Percentiles rank a stretch among this genome's conserved stretches.
Evolutionary conservation across 2,329 filamentous ascomycete species (phyloP).

Genomic region (Exophiala alcalophila): DNA sequence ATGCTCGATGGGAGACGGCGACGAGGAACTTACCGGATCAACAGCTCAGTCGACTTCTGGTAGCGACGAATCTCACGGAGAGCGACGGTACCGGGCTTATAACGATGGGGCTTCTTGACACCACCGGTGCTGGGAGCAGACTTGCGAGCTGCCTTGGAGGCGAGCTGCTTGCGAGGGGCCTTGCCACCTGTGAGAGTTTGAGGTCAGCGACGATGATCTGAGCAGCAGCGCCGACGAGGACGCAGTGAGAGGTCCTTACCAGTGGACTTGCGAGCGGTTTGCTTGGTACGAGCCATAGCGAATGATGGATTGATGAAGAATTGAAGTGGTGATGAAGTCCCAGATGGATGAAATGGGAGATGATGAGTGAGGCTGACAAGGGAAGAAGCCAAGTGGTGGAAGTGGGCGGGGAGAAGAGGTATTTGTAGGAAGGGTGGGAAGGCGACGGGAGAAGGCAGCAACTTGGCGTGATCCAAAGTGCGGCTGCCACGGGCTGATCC

Average conservation of each 20-base stretch:
- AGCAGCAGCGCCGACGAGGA: conserved; percentile 25
- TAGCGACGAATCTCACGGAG: conserved; percentile 98
- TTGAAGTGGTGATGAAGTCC: conserved; percentile 35
- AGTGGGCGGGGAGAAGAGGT: conserved; percentile 25
- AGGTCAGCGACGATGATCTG: conserved; percentile 25
- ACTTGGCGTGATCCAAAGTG: conserved; percentile 25
- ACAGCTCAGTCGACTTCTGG: conserved; percentile 93
- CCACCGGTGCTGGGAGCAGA: conserved; percentile 92
- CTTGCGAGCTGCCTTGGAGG: conserved; percentile 99
- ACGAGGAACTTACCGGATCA: conserved; percentile 60
- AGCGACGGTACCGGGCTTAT: conserved; percentile 92
- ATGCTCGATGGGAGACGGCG: conserved; percentile 87
- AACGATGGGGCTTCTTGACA: conserved; percentile 92
- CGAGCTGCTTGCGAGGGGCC: conserved; percentile 88
- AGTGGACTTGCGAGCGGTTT: conserved; percentile 50
- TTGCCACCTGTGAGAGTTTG: conserved; percentile 56
- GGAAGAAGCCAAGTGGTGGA: conserved; percentile 32
- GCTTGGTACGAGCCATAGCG: conserved; percentile 52
- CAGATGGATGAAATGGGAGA: conserved; percentile 34
- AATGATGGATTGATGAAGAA: conserved; percentile 30
- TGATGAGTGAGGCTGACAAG: conserved; percentile 33
- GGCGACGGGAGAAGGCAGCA: conserved; percentile 30
- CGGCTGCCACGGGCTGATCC: conserved; percentile 17
- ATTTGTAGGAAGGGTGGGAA: conserved; percentile 27
- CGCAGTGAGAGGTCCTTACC: conserved; percentile 14